Conservation (phyloP, 805 yeast species). For the Candida nonsorbophila region DNA sequence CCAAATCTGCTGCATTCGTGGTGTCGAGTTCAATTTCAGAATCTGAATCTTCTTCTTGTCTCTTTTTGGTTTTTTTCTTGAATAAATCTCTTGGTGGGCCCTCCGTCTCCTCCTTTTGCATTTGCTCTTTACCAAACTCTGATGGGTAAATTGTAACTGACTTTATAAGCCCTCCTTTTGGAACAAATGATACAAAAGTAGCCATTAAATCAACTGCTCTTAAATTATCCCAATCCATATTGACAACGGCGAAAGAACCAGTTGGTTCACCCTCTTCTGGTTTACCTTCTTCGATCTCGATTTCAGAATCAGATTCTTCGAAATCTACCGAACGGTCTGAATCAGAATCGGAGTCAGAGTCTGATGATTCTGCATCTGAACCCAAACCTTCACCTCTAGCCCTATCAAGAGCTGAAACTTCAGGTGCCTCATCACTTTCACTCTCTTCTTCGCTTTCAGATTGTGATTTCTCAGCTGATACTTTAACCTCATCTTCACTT, state of each 20-base stretch:
- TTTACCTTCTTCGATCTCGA: slow-evolving; percentile 49
- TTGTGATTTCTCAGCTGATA: background rate
- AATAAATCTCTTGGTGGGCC: slow-evolving; percentile 92
- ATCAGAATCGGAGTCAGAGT: slow-evolving; percentile 43
- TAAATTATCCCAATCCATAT: slow-evolving; percentile 97
- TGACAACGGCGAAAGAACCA: slow-evolving; percentile 79
- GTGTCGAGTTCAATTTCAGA: slow-evolving; percentile 36
- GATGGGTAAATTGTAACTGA: slow-evolving; percentile 79
- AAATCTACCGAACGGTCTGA: slow-evolving; percentile 32
- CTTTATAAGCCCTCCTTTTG: slow-evolving; percentile 61
- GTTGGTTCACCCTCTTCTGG: slow-evolving; percentile 91
- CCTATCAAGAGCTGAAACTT: slow-evolving; percentile 35
- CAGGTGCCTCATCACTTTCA: slow-evolving; percentile 7
- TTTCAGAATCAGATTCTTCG: slow-evolving; percentile 47
- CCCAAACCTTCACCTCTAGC: slow-evolving; percentile 65
- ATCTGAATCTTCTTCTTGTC: slow-evolving; percentile 27
- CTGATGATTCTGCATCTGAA: slow-evolving; percentile 34
- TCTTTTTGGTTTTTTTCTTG: slow-evolving; percentile 35
- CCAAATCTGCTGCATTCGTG: slow-evolving; percentile 44
- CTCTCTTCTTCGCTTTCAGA: slow-evolving; percentile 17
- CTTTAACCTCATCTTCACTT: slow-evolving; percentile 15
- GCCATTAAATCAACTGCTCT: slow-evolving; percentile 84
- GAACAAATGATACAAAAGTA: slow-evolving; percentile 80
- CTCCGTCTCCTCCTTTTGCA: slow-evolving; percentile 83
- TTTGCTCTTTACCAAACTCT: slow-evolving; percentile 87